Evolutionary conservation across 768 basidiomycete species (phyloP).

Genomic region (Mrakia gelida): DNA sequence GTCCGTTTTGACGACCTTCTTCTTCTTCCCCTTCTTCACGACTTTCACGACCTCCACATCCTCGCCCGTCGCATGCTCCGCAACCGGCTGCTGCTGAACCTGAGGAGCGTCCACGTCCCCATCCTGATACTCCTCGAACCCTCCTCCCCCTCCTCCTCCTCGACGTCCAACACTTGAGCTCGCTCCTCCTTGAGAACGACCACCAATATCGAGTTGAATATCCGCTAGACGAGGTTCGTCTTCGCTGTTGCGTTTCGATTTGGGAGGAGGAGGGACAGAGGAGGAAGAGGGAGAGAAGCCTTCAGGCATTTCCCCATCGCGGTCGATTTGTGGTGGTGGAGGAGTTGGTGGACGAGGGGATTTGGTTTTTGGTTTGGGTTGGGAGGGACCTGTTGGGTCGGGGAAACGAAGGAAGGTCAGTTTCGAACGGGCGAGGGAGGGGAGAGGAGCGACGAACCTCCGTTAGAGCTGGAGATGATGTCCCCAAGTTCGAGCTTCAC

Average conservation of each 20-base stretch:
- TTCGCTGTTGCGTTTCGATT: neutral
- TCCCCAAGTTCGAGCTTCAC: constrained; percentile 61
- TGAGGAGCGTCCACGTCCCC: constrained; percentile 15
- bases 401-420: neutral
- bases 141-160: neutral
- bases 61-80: neutral
- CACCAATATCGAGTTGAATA: constrained; percentile 1
- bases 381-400: neutral
- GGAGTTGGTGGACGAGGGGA: constrained; percentile 20
- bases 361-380: neutral
- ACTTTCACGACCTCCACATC: constrained; percentile 29
- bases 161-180: neutral
- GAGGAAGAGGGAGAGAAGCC: constrained; percentile 37
- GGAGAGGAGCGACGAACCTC: constrained; percentile 22
- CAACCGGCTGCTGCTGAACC: neutral
- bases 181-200: no score
- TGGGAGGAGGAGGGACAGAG: constrained; percentile 13
- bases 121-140: constrained; percentile 29
- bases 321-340: constrained; percentile 50
- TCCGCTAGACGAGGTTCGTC: neutral
- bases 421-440: neutral
- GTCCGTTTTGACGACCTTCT: constrained; percentile 57
- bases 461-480: neutral
- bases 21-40: constrained; percentile 32
- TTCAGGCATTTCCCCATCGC: constrained; percentile 79